Base-by-base conservation (phyloP, 495 filamentous ascomycete species). In the Penicillium crystallinum region DNA sequence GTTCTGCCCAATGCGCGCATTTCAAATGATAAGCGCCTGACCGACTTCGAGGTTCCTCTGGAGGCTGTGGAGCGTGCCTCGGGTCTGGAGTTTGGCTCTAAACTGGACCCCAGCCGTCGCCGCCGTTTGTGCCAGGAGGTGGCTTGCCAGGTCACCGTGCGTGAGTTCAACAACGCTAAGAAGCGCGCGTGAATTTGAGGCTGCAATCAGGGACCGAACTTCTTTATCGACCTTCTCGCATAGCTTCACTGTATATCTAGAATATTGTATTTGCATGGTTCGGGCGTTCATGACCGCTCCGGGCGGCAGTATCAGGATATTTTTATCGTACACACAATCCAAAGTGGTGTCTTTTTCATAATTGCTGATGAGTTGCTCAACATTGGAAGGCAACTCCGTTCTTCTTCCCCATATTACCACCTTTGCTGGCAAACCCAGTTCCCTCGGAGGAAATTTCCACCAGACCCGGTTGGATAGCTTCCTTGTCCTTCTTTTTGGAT, bases 1-100 rank as follows among this genome's bases (percentile, higher is more conserved):
- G 93, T 98, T 43, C 74, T 98, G 60, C 93, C 93, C 8, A 98
- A 98, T 65, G 91, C 89, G 12, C 74, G 67, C n/a, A 97, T 98
- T 62, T 71, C 84, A 19, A 97, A 96, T 58, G 81, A 85, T 30
- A 95, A 89, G 72, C 84, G 82, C 21, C 69, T 98, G 57, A 75
- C 78, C 14, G 89, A 95, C 59, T 98, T 97, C 63, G 91, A 96
- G 78, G 95, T 97, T 17, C 91, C 92, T 1, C 59, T 98, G 18
- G 91, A 96, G 76, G 87, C 83, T 15, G 81, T 98, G 23, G 93
- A 98, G 82, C 77, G 90, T 47, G 91, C 93, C 0, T 89, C 84
- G 62, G 93, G 93, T 9, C 68, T 98, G 61, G 90, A 96, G 64
- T 98, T 98, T 74, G 88, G 88, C 9, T 73, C 76, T 11, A 86